Evolutionary conservation across 2,329 filamentous ascomycete species (phyloP), one percentile per base, ranked within the genome.

Genomic region (Aspergillus terreus): DNA sequence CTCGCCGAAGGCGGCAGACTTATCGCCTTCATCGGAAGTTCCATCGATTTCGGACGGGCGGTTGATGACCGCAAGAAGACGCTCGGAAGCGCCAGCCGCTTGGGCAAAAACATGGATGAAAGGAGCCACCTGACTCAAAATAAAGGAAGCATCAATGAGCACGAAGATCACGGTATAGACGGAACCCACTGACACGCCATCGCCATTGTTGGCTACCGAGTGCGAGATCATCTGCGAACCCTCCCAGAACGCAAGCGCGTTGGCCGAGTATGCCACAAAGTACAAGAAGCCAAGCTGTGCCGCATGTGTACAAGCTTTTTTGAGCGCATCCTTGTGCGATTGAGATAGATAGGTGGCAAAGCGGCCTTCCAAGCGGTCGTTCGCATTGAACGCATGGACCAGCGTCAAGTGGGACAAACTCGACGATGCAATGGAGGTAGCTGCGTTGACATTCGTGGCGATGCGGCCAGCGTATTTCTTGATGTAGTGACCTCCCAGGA

Each of bases 221-320:
- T 58, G 69, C 6, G 76, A 75, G 44, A 84, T 79, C 56, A 78
- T 77, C 32, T 72, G 75, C 50, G 81, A 82, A 40, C 85, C 85
- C 62, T 86, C 79, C 82, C 83, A 87, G 63, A 85, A 87, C 0
- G 84, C 82, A 14, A 88, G 71, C 0, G 82, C 82, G 63, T 87
- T 87, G 4, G 82, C 82, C 1, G 82, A 78, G 58, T 85, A 87
- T 4, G 83, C 82, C 58, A 88, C 80, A 56, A 88, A 87, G 64
- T 85, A 87, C 3, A 87, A 70, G 12, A 80, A 65, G 1, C 84
- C 84, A 7, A 82, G 75, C 63, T 86, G 82, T 0, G 79, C 62
- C 1, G 80, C 85, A 33, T 78, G 75, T 1, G 77, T 73, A 4
- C 77, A 66, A 0, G 81, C 78, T 63, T 86, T 87, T 52, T 80